phyloP scores from a whole-genome alignment of 257 asterid genomes.

The Nicotiana noctiflora region DNA sequence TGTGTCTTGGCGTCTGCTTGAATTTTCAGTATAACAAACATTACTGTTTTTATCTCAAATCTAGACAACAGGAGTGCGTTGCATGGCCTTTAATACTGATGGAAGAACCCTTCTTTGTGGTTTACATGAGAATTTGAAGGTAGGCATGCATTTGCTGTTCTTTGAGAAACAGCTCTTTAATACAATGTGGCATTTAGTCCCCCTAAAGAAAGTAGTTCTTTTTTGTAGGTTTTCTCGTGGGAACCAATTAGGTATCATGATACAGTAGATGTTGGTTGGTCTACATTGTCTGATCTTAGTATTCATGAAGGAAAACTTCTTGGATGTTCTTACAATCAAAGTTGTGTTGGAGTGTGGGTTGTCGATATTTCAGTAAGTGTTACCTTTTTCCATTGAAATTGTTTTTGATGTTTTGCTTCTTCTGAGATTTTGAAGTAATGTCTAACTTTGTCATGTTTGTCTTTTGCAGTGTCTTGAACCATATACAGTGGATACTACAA shows the following conservation, averaged over 20 bases:
- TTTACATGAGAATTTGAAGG: constrained; percentile 93
- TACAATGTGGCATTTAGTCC: constrained; percentile 7
- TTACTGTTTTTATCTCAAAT: constrained; percentile 28
- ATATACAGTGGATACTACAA: constrained; percentile 54
- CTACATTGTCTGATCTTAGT: constrained; percentile 90
- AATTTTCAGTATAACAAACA: constrained; percentile 6
- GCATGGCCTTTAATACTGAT: constrained; percentile 95
- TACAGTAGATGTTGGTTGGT: constrained; percentile 98
- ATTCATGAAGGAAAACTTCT: constrained; percentile 99
- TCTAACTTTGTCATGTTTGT: constrained; percentile 18
- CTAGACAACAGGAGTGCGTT: constrained; percentile 91
- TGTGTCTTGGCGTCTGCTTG: not conserved
- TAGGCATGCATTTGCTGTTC: constrained; percentile 21
- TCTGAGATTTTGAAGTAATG: constrained; percentile 16
- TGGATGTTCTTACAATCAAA: constrained; percentile 97
- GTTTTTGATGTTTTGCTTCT: constrained; percentile 16
- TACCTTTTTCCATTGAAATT: constrained; percentile 9
- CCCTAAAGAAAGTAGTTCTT: not conserved
- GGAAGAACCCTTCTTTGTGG: constrained; percentile 98
- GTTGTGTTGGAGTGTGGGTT: constrained; percentile 99
- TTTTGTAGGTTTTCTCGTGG: constrained; percentile 84
- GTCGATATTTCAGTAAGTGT: constrained; percentile 84
- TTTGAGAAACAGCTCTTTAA: constrained; percentile 4
- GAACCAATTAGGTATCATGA: constrained; percentile 92
- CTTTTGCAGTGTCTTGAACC: constrained; percentile 85